Conservation (phyloP, 192 early-diverging fungal species). For the Backusella tuberculispora region DNA sequence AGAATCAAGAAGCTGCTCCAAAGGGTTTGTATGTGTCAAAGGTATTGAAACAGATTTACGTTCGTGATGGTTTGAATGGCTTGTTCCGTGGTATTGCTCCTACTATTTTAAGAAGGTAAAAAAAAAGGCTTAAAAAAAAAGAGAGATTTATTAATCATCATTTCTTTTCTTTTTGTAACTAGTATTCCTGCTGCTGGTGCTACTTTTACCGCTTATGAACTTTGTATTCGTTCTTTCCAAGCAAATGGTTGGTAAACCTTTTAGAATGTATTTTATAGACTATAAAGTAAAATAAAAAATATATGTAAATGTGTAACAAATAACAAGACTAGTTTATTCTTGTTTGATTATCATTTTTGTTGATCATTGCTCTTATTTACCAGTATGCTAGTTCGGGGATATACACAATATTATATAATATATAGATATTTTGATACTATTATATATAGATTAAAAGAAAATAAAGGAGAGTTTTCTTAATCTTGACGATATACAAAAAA, state of each 20-base stretch:
- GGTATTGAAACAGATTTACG: constrained; percentile 55
- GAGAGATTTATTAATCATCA: background rate
- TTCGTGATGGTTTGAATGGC: constrained; percentile 58
- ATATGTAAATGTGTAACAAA: background rate
- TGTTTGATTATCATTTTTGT: no score
- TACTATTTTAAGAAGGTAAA: constrained; percentile 50
- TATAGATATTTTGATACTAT: no score
- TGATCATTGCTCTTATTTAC: no score
- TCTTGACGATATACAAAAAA: no score
- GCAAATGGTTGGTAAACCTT: constrained; percentile 10
- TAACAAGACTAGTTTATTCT: no score
- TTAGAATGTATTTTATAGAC: background rate
- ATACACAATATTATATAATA: no score
- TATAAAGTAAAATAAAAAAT: background rate
- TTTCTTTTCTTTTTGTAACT: constrained; percentile 34
- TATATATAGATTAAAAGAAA: no score
- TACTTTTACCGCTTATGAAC: constrained; percentile 78
- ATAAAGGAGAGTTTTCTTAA: no score
- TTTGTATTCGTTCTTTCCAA: constrained; percentile 52
- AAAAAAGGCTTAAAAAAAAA: background rate
- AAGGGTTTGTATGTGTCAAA: constrained; percentile 65
- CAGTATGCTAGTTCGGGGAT: no score
- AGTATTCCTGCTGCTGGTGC: constrained; percentile 79
- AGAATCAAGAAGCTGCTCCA: constrained; percentile 65
- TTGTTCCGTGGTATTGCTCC: constrained; percentile 73